Base-by-base conservation (phyloP, 495 filamentous ascomycete species). In the Achaetomiella virescens region DNA sequence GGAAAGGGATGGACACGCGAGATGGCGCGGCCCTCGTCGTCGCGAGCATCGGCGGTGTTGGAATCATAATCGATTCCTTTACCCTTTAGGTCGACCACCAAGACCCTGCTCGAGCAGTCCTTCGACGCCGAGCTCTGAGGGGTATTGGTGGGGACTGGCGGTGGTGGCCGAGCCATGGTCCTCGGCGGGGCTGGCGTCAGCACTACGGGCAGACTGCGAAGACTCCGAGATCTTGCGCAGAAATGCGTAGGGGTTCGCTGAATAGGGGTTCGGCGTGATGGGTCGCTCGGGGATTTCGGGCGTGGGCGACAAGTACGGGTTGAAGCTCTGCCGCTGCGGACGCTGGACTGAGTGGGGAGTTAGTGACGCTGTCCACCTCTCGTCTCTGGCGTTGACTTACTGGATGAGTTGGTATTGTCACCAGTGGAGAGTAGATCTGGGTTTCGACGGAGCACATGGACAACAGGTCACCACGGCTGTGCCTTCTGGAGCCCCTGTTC, bases 261-360 rank as follows among this genome's bases (percentile, higher is more conserved):
- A 54, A 3, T 50, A 55, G 8, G 52, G 57, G 6, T 52, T 56
- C 0, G 57, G 57, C 1, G 40, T 60, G 17, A 33, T 50, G 5
- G 57, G 52, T 14, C 57, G 44, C 17, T 56, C 52, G 15, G 3
- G 17, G 14, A 31, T 15, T 4, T 42, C 41, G 1, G 40, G 8
- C 2, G 17, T 12, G 0, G 46, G 27, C 3, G 15, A 11, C 1
- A 17, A 22, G 17, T 24, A 51, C 1, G 31, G 31, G 0, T 21
- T 21, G 22, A 33, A 17, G 27, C 29, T 50, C 24, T 25, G 17
- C 6, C 24, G 4, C 3, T 14, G 45, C 2, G 21, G 6, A 27
- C 17, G 36, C 10, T 46, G 29, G 17, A 8, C 54, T 49, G n/a
- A 2, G 17, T 7, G 36, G 15, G 11, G 21, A 4, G 21, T 55